A percentile compares a stretch with the other conserved stretches of the same genome.
These are phyloP conservation scores for Tetraselmis striata DNA, from an alignment of 139 green algal species.

Conservation along the genomic window DNA sequence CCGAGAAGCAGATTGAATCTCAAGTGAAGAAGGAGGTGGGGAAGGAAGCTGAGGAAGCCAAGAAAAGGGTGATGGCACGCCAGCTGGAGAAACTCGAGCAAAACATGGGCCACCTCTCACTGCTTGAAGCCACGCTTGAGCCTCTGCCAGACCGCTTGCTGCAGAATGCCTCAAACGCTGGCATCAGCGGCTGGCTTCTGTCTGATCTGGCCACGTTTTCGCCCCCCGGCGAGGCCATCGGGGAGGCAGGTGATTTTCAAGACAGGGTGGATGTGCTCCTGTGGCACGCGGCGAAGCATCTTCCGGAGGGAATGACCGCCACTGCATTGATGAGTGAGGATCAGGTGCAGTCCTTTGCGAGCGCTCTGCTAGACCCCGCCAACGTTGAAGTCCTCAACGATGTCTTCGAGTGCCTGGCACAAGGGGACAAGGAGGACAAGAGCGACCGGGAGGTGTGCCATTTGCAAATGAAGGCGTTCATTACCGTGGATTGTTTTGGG, in stretches of 20 bases:
- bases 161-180: neutral
- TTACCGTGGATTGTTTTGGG: no score
- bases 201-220: neutral
- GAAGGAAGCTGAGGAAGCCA: no score
- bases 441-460: no score
- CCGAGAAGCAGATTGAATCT: neutral
- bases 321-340: no score
- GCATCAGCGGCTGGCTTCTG: neutral
- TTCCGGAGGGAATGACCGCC: no score
- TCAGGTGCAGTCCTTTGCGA: no score
- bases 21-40: neutral
- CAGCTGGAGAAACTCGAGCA: neutral
- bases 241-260: neutral
- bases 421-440: no score
- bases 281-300: neutral
- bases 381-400: no score
- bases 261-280: neutral
- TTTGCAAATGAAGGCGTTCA: no score
- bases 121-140: neutral
- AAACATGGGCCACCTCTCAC: neutral
- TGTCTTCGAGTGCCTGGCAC: no score
- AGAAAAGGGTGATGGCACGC: no score
- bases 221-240: neutral
- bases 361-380: no score
- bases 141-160: neutral